Evolutionary conservation across 139 green algal genomes (phyloP).

Genomic region (Trebouxia sp.): DNA sequence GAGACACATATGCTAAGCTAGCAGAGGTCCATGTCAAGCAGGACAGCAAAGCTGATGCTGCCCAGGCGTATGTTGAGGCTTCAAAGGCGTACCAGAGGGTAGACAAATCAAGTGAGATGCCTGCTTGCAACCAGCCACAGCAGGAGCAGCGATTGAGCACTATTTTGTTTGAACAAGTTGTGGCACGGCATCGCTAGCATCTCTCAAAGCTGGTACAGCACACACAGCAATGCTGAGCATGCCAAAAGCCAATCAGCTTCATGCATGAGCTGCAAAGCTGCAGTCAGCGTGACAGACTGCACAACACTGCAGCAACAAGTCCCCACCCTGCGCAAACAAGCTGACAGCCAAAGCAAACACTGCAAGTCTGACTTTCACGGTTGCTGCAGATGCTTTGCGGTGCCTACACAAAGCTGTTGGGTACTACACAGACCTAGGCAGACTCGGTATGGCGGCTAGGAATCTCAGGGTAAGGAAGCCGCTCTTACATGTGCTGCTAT

Average conservation of each 20-base stretch:
- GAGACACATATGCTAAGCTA: slow-evolving; percentile 78
- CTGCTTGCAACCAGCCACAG: no score
- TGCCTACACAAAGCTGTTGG: slow-evolving; percentile 74
- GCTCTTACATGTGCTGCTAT: not conserved
- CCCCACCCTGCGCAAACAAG: no score
- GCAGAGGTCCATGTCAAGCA: slow-evolving; percentile 83
- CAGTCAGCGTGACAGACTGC: no score
- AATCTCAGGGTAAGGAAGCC: slow-evolving; percentile 57
- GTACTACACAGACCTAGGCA: slow-evolving; percentile 93
- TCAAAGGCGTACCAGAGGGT: slow-evolving; percentile 81
- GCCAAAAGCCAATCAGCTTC: no score
- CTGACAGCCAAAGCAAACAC: no score
- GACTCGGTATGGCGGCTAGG: slow-evolving; percentile 90
- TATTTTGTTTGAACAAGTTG: no score
- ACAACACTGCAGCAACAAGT: no score
- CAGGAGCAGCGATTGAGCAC: no score
- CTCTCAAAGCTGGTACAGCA: not conserved
- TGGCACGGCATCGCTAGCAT: not conserved
- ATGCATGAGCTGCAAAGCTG: no score
- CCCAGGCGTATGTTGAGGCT: slow-evolving; percentile 83
- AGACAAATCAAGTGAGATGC: slow-evolving; percentile 44
- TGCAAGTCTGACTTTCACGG: no score
- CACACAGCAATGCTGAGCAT: no score
- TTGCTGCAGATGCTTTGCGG: slow-evolving; percentile 54
- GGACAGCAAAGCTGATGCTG: slow-evolving; percentile 89